A percentile compares a stretch with the other conserved stretches of the same genome.
Evolutionary conservation across 331 rosid genomes (phyloP).

Genomic region (Quercus phellos): DNA sequence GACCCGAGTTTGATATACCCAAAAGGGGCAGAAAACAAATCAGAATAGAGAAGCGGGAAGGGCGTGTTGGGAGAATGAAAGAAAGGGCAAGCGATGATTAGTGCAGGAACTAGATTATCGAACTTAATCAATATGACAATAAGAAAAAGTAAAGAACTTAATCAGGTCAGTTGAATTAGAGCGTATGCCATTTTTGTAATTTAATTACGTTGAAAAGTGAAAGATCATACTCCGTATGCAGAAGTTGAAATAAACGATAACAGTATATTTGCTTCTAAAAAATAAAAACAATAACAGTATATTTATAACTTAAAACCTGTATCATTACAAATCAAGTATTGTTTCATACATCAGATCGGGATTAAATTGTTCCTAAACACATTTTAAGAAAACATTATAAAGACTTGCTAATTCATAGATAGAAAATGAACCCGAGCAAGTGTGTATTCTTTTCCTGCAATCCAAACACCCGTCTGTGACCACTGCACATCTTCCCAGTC

Average conservation of each 20-base stretch:
- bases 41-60: too few relatives aligned
- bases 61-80: too few relatives aligned
- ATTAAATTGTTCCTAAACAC: neutral
- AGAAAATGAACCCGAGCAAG: constrained; percentile 94
- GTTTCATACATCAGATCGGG: constrained; percentile 1
- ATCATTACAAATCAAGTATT: neutral
- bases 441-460: constrained; percentile 77
- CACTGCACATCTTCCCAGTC: constrained; percentile 97
- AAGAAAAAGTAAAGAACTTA: neutral
- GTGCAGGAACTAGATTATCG: too few relatives aligned
- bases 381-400: neutral
- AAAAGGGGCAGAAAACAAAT: too few relatives aligned
- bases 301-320: neutral
- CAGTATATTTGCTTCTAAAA: neutral
- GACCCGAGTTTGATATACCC: too few relatives aligned
- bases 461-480: constrained; percentile 98
- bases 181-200: neutral
- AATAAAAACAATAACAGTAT: neutral
- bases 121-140: neutral
- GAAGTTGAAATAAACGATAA: neutral
- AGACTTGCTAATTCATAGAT: constrained; percentile 45
- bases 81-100: too few relatives aligned
- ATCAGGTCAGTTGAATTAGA: neutral
- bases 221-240: neutral
- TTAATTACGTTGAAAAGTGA: neutral